Base-by-base conservation (phyloP, 192 early-diverging fungal species). In the Entrophospora sp. region DNA sequence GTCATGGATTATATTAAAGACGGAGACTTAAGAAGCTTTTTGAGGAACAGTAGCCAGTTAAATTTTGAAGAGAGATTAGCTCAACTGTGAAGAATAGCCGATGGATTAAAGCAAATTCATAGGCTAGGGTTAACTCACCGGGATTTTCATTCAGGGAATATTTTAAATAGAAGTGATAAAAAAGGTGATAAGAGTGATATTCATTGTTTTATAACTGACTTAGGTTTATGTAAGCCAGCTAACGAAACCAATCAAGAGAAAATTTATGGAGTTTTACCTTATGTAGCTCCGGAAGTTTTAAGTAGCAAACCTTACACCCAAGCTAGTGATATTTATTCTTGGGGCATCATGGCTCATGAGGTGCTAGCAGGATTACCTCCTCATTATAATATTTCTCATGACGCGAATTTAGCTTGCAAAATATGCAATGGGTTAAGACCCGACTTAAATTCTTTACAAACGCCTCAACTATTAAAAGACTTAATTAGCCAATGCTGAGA, bases 311-410 rank as follows among this genome's bases (percentile, higher is more conserved):
- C 6, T 14, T 66, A 66, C 40, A 53, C 46, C 0, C 34, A 66
- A 66, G 49, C 35, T 18, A 5, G 49, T 27, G 64, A 66, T 27
- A 66, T 66, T 42, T 66, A 66, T 27, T 34, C 28, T 32, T 66
- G 52, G 30, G 64, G 64, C 22, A 40, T 66, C 4, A 18, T 66
- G 0, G 55, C 55, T 35, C 35, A 43, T 13, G 35, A 66, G 13
- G 28, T 49, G 4, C 24, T 18, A 2, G 5, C 32, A 2, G 64
- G 36, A 22, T 42, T 25, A 25, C 14, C 5, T 14, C 62, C 62
- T 12, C 36, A 42, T 38, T 38, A 38, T 27, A 20, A 64, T 51
- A 25, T 38, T 4, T 9, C 62, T 27, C 45, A 64, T 25, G 46
- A 64, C 30, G 12, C 22, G 2, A 38, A 7, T 22, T 38, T 58